These are phyloP conservation scores for Pseudonitzschia delicatissima DNA, from an alignment of 108 stramenopile genomes.

Conservation along the genomic window DNA sequence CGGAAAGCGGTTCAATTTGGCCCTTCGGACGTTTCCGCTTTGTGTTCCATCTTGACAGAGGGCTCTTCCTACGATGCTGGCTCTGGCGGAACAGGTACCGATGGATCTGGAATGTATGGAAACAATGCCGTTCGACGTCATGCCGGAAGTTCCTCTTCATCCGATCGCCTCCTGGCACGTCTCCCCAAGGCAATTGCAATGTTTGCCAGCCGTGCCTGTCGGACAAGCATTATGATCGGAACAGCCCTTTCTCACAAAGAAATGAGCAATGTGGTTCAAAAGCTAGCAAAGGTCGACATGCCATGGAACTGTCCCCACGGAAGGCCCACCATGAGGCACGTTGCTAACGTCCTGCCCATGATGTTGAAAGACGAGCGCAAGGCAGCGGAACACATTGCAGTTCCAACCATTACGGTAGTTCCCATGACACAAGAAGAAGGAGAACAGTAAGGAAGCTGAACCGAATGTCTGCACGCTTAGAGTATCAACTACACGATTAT, in stretches of 20 bases:
- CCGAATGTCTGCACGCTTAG: no score
- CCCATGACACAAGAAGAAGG: slow-evolving; percentile 25
- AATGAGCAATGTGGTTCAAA: slow-evolving; percentile 77
- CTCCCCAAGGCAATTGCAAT: slow-evolving; percentile 95
- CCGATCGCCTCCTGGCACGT: slow-evolving; percentile 48
- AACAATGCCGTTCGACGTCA: slow-evolving; percentile 84
- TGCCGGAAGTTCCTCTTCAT: slow-evolving; percentile 29
- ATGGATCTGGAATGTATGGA: slow-evolving; percentile 68
- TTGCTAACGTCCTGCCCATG: slow-evolving; percentile 47
- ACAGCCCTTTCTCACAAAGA: slow-evolving; percentile 83
- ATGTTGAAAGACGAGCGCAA: slow-evolving; percentile 54
- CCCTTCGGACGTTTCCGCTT: slow-evolving; percentile 87
- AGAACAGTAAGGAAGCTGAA: not conserved
- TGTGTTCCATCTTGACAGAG: slow-evolving; percentile 85
- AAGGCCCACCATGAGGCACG: slow-evolving; percentile 90
- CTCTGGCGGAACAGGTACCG: slow-evolving; percentile 68
- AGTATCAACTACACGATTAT: no score
- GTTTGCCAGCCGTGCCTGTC: slow-evolving; percentile 95
- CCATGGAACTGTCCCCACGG: slow-evolving; percentile 94
- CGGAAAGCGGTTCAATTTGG: slow-evolving; percentile 91
- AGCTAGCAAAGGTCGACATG: slow-evolving; percentile 79
- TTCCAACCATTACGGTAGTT: slow-evolving; percentile 33
- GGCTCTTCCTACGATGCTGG: slow-evolving; percentile 55
- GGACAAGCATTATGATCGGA: slow-evolving; percentile 93
- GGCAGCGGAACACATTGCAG: slow-evolving; percentile 33